Percentiles rank a stretch among this genome's conserved stretches.
Conservation (phyloP, 345 rosid species). For the Salix udensis region DNA sequence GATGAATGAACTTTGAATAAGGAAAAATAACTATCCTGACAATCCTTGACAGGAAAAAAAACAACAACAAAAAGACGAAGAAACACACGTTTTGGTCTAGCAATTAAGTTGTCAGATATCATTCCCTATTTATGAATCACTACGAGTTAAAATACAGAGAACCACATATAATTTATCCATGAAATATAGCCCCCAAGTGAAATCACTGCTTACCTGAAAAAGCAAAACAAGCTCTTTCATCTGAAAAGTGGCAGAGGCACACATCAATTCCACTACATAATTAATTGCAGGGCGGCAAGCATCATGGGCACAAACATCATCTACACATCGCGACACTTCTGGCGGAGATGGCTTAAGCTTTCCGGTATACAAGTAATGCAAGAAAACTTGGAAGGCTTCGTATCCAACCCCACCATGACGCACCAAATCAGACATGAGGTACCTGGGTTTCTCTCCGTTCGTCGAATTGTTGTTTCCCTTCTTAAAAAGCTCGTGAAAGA, state of each 20-base stretch:
- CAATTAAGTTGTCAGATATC: not conserved
- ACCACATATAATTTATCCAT: not conserved
- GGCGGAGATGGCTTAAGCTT: constrained; percentile 28
- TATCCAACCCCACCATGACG: constrained; percentile 34
- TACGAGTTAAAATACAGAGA: not conserved
- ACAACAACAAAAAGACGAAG: not conserved
- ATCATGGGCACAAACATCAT: constrained; percentile 30
- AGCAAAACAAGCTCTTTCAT: constrained; percentile 37
- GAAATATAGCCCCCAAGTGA: not conserved
- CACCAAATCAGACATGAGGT: constrained; percentile 27
- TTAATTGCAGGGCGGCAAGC: constrained; percentile 45
- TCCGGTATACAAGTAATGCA: constrained; percentile 44
- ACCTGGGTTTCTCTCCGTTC: constrained; percentile 33
- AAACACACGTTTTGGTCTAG: not conserved
- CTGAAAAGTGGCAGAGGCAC: constrained; percentile 41
- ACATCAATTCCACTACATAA: constrained; percentile 43
- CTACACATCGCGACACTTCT: constrained; percentile 48
- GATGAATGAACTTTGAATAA: not conserved
- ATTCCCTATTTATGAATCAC: not conserved
- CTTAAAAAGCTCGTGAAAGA: constrained; percentile 26
- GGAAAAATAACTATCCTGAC: not conserved
- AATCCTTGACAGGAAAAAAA: not conserved
- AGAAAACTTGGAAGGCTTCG: constrained; percentile 36
- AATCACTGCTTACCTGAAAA: constrained; percentile 36
- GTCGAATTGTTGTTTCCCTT: not conserved